Conservation (phyloP, 768 basidiomycete genomes). For the Dioszegia crocea region DNA sequence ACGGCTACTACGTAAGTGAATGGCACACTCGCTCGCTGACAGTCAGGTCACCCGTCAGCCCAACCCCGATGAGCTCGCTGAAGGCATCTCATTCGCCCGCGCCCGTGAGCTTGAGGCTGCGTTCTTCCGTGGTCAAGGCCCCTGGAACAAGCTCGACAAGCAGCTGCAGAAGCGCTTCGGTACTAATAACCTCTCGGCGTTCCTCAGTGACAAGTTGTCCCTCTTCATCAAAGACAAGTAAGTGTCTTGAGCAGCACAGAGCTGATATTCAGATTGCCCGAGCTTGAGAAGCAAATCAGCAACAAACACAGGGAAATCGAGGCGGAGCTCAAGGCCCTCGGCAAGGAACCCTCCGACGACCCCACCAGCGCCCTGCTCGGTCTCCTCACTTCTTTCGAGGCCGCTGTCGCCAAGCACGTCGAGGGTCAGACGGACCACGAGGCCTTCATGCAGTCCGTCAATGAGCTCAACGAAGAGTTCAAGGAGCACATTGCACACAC, state of each 20-base stretch:
- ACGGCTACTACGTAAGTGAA: slow-evolving; percentile 53
- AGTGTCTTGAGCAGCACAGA: background rate
- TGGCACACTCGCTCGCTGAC: slow-evolving; percentile 36
- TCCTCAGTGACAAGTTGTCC: slow-evolving; percentile 3
- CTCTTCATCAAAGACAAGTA: background rate
- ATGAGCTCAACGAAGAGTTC: background rate
- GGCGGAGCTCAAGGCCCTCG: background rate
- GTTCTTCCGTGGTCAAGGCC: background rate
- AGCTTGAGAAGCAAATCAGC: background rate
- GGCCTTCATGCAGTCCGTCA: slow-evolving; percentile 15
- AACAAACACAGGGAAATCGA: background rate
- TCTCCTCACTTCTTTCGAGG: slow-evolving; percentile 4
- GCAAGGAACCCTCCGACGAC: slow-evolving; percentile 46
- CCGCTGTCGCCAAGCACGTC: slow-evolving; percentile 10
- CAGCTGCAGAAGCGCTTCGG: background rate
- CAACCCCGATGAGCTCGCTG: background rate
- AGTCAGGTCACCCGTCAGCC: slow-evolving; percentile 45
- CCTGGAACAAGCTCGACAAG: background rate
- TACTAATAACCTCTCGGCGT: background rate
- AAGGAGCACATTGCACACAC: background rate
- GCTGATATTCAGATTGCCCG: slow-evolving; percentile 5
- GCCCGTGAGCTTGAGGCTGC: background rate
- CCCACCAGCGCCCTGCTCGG: slow-evolving; percentile 17
- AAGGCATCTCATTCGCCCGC: background rate
- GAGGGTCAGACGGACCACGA: slow-evolving; percentile 6